Percentiles rank a stretch among this genome's conserved stretches.
Conservation (phyloP, 2,329 filamentous ascomycete species). For the Trichoderma citrinoviride region DNA sequence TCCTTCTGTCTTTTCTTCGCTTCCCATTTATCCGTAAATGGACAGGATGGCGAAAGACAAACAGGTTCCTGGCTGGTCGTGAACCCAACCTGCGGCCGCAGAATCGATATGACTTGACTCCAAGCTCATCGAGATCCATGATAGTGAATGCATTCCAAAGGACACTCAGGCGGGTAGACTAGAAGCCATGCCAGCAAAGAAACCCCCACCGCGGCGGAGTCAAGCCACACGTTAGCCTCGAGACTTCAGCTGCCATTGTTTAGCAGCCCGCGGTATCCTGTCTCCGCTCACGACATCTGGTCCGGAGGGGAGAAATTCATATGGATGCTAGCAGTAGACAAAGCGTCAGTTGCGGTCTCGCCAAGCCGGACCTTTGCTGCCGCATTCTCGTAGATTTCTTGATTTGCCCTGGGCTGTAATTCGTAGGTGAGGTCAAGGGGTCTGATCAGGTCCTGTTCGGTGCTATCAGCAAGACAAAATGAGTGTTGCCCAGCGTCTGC, state of each 20-base stretch:
- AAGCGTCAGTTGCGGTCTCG: neutral
- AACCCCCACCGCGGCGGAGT: slow-evolving; percentile 6
- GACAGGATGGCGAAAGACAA: neutral
- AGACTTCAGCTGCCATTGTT: neutral
- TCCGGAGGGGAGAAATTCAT: neutral
- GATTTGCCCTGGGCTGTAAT: neutral
- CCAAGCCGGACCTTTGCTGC: neutral
- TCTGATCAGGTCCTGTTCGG: neutral
- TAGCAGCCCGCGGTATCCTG: neutral
- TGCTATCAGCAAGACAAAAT: neutral
- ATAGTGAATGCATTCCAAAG: neutral
- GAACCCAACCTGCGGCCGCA: neutral
- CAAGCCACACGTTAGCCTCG: neutral
- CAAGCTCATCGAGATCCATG: neutral
- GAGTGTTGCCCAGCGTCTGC: too few species aligned
- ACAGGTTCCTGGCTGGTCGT: too few species aligned
- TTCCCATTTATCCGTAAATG: neutral
- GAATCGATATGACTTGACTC: neutral
- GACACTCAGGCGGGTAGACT: neutral
- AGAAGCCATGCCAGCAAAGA: neutral
- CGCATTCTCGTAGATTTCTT: neutral
- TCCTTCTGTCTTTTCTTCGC: neutral
- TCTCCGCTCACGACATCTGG: neutral
- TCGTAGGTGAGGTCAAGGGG: neutral
- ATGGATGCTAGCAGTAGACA: neutral